phyloP scores from a whole-genome alignment of 768 basidiomycete species.

The Boletus rubescentipes region DNA sequence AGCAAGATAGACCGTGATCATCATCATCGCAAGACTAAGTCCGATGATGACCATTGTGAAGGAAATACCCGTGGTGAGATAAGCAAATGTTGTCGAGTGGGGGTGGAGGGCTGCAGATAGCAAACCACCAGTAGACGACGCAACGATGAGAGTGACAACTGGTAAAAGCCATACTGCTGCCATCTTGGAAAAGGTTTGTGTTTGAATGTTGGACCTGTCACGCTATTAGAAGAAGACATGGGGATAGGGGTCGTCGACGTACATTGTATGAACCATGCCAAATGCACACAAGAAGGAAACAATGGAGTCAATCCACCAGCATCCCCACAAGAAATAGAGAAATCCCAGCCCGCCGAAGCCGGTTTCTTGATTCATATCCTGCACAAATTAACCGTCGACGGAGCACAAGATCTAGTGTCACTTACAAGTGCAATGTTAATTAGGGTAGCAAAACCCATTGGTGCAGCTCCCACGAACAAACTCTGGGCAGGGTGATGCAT shows the following conservation, averaged over 20 bases:
- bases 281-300: conserved; percentile 45
- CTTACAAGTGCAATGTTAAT: conserved; percentile 42
- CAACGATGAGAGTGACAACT: conserved; percentile 52
- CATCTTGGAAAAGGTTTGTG: conserved; percentile 40
- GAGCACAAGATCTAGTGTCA: not conserved
- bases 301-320: conserved; percentile 51
- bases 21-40: conserved; percentile 47
- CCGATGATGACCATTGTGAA: conserved; percentile 46
- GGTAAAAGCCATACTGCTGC: conserved; percentile 51
- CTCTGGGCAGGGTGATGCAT: conserved; percentile 46
- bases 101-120: conserved; percentile 39
- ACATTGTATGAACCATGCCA: conserved; percentile 53
- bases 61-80: conserved; percentile 44
- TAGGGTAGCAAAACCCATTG: conserved; percentile 46
- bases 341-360: conserved; percentile 38
- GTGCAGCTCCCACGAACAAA: conserved; percentile 43
- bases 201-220: conserved; percentile 44
- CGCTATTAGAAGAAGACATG: not conserved
- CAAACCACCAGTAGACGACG: conserved; percentile 49
- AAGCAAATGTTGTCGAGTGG: conserved; percentile 37
- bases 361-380: conserved; percentile 36
- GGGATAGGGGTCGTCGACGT: not conserved
- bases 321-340: conserved; percentile 44
- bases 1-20: conserved; percentile 47
- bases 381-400: not conserved